A percentile compares a stretch with the other conserved stretches of the same genome.
Evolutionary conservation across 495 filamentous ascomycete species (phyloP).

Genomic region (Ramalina peruviana): DNA sequence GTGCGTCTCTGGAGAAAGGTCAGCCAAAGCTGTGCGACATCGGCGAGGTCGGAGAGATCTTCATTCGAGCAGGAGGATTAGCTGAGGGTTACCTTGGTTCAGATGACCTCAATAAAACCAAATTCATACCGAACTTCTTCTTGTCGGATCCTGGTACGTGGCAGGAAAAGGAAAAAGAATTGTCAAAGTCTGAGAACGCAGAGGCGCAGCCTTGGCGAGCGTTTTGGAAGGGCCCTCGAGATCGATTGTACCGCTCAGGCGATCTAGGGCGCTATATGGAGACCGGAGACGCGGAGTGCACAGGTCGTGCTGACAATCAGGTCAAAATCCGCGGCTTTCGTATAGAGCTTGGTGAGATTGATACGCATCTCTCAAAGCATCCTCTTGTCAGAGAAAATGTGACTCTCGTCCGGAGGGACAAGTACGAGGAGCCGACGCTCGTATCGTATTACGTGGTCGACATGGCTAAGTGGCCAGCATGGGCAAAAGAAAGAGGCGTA

Average conservation of each 20-base stretch:
- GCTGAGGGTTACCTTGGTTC: constrained; percentile 78
- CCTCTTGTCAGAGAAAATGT: constrained; percentile 74
- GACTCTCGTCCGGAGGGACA: constrained; percentile 75
- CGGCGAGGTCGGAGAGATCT: constrained; percentile 45
- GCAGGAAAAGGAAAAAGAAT: constrained; percentile 46
- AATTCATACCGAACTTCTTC: constrained; percentile 87
- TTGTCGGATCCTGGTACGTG: constrained; percentile 54
- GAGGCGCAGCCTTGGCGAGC: constrained; percentile 57
- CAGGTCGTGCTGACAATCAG: constrained; percentile 74
- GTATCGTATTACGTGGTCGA: constrained; percentile 89
- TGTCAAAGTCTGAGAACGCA: constrained; percentile 17
- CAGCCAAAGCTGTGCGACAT: constrained; percentile 46
- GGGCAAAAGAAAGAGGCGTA: constrained; percentile 43
- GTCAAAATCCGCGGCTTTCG: constrained; percentile 27
- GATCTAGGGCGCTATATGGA: constrained; percentile 35
- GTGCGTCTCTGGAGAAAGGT: constrained; percentile 37
- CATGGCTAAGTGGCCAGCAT: constrained; percentile 52
- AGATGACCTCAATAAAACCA: constrained; percentile 53
- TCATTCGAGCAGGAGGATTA: constrained; percentile 74
- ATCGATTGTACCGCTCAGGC: constrained; percentile 73
- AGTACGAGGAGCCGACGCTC: constrained; percentile 76
- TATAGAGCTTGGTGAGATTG: constrained; percentile 1
- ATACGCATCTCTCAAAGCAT: constrained; percentile 33
- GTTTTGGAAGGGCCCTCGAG: constrained; percentile 70
- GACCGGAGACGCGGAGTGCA: constrained; percentile 27